Percentiles rank a stretch among this genome's conserved stretches.
phyloP scores from a whole-genome alignment of 2,329 filamentous ascomycete genomes.

The Sclerotinia spermophila region DNA sequence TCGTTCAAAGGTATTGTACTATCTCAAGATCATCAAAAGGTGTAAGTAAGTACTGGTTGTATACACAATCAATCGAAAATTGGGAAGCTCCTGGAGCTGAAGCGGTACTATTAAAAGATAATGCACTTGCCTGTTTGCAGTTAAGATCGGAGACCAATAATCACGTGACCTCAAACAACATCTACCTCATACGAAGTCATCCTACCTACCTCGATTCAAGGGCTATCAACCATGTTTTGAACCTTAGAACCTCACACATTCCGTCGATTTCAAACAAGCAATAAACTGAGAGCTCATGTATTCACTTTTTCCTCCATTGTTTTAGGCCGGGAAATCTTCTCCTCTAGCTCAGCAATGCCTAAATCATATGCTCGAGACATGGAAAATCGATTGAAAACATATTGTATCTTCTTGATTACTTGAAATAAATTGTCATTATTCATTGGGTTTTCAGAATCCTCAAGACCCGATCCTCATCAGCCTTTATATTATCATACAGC shows the following conservation, averaged over 20 bases:
- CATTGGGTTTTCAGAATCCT: neutral
- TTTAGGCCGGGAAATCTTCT: neutral
- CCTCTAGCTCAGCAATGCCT: neutral
- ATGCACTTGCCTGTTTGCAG: neutral
- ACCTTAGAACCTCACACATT: neutral
- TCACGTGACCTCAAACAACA: too few relatives aligned
- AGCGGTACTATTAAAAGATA: neutral
- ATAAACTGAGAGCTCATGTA: neutral
- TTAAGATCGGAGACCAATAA: neutral
- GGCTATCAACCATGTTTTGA: neutral
- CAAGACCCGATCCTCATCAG: neutral
- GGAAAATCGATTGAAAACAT: neutral
- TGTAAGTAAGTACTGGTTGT: neutral
- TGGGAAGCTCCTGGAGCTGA: neutral
- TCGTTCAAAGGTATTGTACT: neutral
- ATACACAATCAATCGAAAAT: neutral
- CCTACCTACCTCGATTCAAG: neutral
- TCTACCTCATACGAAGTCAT: too few relatives aligned
- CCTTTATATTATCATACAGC: neutral
- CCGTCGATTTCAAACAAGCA: neutral
- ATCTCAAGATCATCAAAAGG: neutral
- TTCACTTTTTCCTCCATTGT: neutral
- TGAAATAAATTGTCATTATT: conserved; percentile 1
- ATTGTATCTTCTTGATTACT: neutral
- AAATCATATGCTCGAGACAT: neutral